Conservation (phyloP, 306 rosid genomes). For the Acacia acuminata region DNA sequence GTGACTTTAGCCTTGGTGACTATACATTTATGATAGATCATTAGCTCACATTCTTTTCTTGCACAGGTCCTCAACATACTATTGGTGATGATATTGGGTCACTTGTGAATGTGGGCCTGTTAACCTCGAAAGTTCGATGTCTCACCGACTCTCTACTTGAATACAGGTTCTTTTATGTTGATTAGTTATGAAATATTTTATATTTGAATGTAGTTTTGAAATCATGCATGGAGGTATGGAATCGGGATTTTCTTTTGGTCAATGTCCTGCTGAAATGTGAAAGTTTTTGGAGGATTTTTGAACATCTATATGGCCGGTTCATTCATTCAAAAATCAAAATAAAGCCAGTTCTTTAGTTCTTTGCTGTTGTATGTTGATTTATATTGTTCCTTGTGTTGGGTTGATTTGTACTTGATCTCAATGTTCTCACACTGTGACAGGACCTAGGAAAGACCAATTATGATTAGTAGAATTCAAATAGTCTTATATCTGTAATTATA, state of each 20-base stretch:
- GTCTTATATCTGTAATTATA: background rate
- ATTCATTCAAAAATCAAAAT: background rate
- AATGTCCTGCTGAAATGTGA: background rate
- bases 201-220: constrained; percentile 13
- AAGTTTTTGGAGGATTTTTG: background rate
- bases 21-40: constrained; percentile 13
- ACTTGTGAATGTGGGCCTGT: constrained; percentile 45
- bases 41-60: constrained; percentile 21
- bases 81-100: constrained; percentile 45
- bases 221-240: constrained; percentile 4
- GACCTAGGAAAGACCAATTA: background rate
- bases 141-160: constrained; percentile 71
- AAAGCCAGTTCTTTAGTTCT: background rate
- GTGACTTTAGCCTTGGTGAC: constrained; percentile 24
- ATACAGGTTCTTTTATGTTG: constrained; percentile 60
- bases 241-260: background rate
- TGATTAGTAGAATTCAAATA: background rate
- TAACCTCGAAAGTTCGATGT: constrained; percentile 69
- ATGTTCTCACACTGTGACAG: background rate
- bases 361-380: background rate
- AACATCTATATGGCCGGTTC: background rate
- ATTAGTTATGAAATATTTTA: constrained; percentile 14
- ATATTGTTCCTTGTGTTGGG: background rate
- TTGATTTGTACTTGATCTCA: background rate
- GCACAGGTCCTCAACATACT: constrained; percentile 55